phyloP scores from a whole-genome alignment of 768 basidiomycete species.

The Termitomyces sp. region DNA sequence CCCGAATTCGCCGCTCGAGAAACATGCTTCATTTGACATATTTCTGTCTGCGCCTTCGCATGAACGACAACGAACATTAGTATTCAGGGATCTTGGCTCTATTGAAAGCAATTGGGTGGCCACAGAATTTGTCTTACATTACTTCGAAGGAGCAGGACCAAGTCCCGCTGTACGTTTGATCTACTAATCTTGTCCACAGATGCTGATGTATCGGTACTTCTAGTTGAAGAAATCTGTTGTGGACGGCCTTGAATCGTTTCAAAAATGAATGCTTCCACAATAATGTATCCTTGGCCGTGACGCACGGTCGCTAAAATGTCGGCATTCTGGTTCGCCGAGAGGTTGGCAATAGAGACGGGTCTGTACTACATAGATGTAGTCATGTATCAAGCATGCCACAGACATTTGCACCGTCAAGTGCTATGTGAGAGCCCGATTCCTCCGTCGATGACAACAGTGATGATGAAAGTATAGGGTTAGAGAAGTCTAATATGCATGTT shows the following conservation, averaged over 20 bases:
- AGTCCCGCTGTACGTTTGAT: conserved; percentile 61
- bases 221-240: conserved; percentile 53
- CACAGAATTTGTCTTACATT: conserved; percentile 66
- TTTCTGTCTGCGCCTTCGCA: conserved; percentile 57
- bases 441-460: too few relatives aligned
- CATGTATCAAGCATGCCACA: too few relatives aligned
- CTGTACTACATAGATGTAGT: too few relatives aligned
- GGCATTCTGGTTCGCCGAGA: neutral
- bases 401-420: too few relatives aligned
- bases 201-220: neutral
- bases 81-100: conserved; percentile 70
- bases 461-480: too few relatives aligned
- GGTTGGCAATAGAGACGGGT: too few relatives aligned
- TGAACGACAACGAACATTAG: conserved; percentile 46
- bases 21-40: conserved; percentile 67
- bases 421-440: too few relatives aligned
- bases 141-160: conserved; percentile 66
- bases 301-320: neutral
- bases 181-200: neutral
- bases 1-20: conserved; percentile 63
- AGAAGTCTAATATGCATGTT: too few relatives aligned
- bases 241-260: conserved; percentile 30
- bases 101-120: conserved; percentile 76
- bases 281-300: neutral
- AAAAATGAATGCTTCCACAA: conserved; percentile 17